phyloP scores from a whole-genome alignment of 805 yeast genomes.

The Millerozyma acaciae region DNA sequence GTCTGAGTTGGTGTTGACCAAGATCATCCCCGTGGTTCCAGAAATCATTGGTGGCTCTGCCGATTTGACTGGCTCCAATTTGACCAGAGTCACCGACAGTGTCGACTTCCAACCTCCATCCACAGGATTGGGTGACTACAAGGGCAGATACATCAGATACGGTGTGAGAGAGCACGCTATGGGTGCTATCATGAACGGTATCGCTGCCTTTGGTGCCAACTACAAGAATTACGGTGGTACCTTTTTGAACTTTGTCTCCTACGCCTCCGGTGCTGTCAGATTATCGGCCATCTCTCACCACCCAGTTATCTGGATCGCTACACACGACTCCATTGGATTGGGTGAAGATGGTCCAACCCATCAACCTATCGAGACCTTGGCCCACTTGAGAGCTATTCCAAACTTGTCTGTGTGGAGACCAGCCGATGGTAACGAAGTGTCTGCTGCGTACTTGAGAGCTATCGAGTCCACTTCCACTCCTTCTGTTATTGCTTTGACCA shows the following conservation, averaged over 20 bases:
- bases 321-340: slow-evolving; percentile 85
- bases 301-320: slow-evolving; percentile 83
- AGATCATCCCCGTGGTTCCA: slow-evolving; percentile 63
- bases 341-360: slow-evolving; percentile 96
- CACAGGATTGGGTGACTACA: slow-evolving; percentile 75
- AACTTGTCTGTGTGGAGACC: slow-evolving; percentile 88
- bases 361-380: slow-evolving; percentile 86
- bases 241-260: slow-evolving; percentile 86
- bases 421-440: slow-evolving; percentile 85
- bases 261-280: slow-evolving; percentile 86
- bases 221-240: slow-evolving; percentile 94
- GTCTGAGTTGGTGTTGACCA: slow-evolving; percentile 72
- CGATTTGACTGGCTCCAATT: slow-evolving; percentile 94
- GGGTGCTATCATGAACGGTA: slow-evolving; percentile 99
- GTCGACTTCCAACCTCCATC: slow-evolving; percentile 90
- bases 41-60: slow-evolving; percentile 98
- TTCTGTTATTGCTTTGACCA: slow-evolving; percentile 69
- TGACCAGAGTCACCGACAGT: slow-evolving; percentile 81
- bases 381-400: slow-evolving; percentile 82
- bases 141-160: slow-evolving; percentile 92
- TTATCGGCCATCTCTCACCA: slow-evolving; percentile 78
- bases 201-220: slow-evolving; percentile 84
- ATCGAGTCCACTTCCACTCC: slow-evolving; percentile 63
- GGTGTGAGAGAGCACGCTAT: slow-evolving; percentile 99
- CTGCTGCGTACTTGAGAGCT: slow-evolving; percentile 76